Conservation (phyloP, 306 rosid species). For the Cucumis hystrix region DNA sequence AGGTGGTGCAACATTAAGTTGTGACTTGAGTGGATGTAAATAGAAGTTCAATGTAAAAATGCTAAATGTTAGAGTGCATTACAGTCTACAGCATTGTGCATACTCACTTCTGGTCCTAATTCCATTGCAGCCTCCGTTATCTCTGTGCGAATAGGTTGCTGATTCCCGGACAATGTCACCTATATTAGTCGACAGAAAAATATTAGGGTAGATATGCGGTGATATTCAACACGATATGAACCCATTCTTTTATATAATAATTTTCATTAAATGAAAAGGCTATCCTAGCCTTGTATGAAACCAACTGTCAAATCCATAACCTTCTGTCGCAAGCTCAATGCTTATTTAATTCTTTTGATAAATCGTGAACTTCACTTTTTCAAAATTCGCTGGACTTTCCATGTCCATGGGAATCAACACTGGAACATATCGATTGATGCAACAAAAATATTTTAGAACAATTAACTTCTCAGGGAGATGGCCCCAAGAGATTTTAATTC, state of each 20-base stretch:
- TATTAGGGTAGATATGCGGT: background rate
- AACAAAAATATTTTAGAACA: background rate
- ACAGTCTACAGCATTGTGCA: background rate
- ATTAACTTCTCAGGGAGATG: background rate
- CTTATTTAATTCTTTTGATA: background rate
- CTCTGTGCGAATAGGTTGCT: constrained; percentile 67
- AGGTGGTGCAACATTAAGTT: background rate
- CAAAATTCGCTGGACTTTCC: background rate
- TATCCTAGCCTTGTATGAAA: background rate
- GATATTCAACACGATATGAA: background rate
- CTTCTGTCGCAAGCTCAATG: background rate
- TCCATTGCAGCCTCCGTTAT: constrained; percentile 86
- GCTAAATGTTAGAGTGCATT: background rate
- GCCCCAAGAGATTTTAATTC: background rate
- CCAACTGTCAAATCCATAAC: background rate
- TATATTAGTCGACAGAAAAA: constrained; percentile 14
- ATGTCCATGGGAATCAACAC: background rate
- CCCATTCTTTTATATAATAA: background rate
- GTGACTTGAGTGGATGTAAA: background rate
- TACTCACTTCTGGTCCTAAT: constrained; percentile 73
- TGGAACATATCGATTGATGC: background rate
- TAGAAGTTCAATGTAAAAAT: background rate
- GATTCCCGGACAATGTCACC: constrained; percentile 84
- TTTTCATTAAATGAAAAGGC: background rate
- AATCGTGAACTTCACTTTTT: background rate